phyloP scores from a whole-genome alignment of 108 stramenopile genomes.

The Parietichytrium sp. region DNA sequence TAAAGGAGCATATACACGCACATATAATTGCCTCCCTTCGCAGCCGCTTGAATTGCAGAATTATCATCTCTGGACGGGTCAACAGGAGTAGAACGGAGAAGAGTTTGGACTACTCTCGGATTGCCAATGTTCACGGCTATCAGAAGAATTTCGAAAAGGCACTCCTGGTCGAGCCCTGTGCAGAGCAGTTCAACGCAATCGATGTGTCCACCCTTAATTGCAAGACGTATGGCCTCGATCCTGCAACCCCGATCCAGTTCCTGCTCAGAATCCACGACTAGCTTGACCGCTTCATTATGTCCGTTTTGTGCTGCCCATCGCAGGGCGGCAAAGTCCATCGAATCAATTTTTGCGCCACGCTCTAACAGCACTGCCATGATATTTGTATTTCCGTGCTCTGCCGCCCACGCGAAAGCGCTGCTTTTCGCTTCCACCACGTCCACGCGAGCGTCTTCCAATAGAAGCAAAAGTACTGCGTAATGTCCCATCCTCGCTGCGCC shows the following conservation, averaged over 20 bases:
- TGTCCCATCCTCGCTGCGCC: neutral
- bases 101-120: neutral
- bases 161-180: neutral
- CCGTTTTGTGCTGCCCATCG: slow-evolving; percentile 27
- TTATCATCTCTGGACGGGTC: neutral
- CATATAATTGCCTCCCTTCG: neutral
- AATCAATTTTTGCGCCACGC: neutral
- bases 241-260: neutral
- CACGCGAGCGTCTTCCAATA: neutral
- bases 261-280: neutral
- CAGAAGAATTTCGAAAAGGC: neutral
- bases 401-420: neutral
- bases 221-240: neutral
- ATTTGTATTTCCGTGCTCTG: neutral
- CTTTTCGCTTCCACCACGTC: neutral
- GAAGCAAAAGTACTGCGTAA: neutral
- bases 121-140: neutral
- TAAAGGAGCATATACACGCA: neutral
- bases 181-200: neutral
- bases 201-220: neutral
- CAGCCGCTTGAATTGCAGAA: neutral
- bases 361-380: neutral
- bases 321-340: neutral
- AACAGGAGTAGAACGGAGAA: neutral
- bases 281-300: neutral